Evolutionary conservation across 2,329 filamentous ascomycete species (phyloP).

Genomic region (Falciphora oryzae): DNA sequence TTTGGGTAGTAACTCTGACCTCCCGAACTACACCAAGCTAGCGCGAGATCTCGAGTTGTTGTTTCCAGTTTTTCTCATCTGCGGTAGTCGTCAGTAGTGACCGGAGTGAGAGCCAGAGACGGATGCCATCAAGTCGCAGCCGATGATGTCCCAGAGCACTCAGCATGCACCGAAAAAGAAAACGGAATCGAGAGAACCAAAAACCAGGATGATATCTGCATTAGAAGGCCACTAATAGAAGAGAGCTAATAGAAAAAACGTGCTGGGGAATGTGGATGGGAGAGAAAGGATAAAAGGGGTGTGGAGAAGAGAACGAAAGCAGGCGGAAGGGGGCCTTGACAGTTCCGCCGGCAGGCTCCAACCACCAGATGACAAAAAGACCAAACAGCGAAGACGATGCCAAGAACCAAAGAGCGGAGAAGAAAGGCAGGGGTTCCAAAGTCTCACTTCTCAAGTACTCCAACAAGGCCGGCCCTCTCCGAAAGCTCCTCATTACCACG

Average conservation of each 20-base stretch:
- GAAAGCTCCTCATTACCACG: conserved; percentile 6
- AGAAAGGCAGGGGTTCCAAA: not conserved
- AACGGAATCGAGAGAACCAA: conserved; percentile 52
- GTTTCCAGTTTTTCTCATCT: too few relatives aligned
- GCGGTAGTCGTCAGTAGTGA: too few relatives aligned
- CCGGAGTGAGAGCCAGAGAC: too few relatives aligned
- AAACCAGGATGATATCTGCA: conserved; percentile 44
- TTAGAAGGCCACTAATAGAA: conserved; percentile 58
- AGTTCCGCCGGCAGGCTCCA: not conserved
- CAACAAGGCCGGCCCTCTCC: not conserved
- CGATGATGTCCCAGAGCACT: too few relatives aligned
- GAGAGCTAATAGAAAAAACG: conserved; percentile 21
- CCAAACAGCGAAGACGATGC: not conserved
- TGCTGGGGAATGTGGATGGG: conserved; percentile 7
- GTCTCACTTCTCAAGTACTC: not conserved
- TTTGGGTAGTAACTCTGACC: too few relatives aligned
- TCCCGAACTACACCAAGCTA: too few relatives aligned
- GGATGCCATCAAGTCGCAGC: too few relatives aligned
- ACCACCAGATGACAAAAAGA: not conserved
- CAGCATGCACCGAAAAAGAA: not conserved
- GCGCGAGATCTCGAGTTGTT: too few relatives aligned
- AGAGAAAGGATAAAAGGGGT: conserved; percentile 2
- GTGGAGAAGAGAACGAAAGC: conserved; percentile 6
- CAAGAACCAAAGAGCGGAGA: not conserved
- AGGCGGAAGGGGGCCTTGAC: not conserved